These are phyloP conservation scores for Xylariaceae sp. DNA, from an alignment of 2,329 filamentous ascomycete genomes.

Conservation along the genomic window DNA sequence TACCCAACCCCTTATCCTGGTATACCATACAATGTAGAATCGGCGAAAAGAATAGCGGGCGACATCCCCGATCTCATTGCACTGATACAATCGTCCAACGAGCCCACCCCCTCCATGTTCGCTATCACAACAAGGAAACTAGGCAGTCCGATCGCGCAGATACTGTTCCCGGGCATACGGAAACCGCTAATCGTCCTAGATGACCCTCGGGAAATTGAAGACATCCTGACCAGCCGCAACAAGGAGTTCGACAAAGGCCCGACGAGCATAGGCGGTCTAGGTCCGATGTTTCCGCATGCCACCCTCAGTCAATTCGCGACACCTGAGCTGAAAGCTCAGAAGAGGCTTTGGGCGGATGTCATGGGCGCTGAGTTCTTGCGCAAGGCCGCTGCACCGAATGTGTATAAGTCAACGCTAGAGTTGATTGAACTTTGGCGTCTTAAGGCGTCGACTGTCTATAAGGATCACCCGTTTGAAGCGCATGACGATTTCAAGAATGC, in stretches of 20 bases:
- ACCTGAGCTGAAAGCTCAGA: constrained; percentile 25
- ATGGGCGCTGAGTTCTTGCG: constrained; percentile 30
- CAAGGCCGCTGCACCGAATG: constrained; percentile 27
- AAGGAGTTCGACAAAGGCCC: constrained; percentile 29
- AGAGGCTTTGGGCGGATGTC: constrained; percentile 27
- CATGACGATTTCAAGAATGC: constrained; percentile 32
- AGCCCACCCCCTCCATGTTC: constrained; percentile 9
- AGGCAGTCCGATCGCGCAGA: constrained; percentile 11
- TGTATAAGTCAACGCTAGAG: constrained; percentile 20
- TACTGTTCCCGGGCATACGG: constrained; percentile 16
- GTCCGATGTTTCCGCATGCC: constrained; percentile 24
- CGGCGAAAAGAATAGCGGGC: constrained; percentile 11
- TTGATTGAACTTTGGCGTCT: constrained; percentile 29
- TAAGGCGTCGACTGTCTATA: constrained; percentile 15
- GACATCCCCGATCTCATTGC: constrained; percentile 13
- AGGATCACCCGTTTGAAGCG: constrained; percentile 29
- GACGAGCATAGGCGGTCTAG: constrained; percentile 21
- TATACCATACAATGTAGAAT: constrained; percentile 16
- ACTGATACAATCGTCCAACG: constrained; percentile 2
- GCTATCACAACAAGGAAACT: constrained; percentile 7
- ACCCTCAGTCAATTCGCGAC: constrained; percentile 28
- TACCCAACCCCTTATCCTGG: constrained; percentile 17
- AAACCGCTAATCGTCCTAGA: constrained; percentile 19
- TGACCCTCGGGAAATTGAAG: constrained; percentile 20
- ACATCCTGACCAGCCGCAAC: constrained; percentile 20